A percentile compares a stretch with the other conserved stretches of the same genome.
phyloP scores from a whole-genome alignment of 768 basidiomycete genomes.

The Collybia sordida region DNA sequence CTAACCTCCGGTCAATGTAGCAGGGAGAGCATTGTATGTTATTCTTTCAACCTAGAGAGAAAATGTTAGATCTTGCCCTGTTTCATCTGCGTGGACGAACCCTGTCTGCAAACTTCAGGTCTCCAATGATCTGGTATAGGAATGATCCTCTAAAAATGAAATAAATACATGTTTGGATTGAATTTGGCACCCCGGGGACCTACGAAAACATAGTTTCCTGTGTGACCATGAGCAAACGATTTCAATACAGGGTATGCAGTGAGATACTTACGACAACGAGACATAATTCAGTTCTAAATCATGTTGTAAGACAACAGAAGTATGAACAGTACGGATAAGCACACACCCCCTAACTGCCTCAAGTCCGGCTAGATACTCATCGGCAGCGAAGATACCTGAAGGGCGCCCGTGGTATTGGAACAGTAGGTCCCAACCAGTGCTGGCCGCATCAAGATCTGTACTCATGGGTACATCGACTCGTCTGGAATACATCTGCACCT shows the following conservation, averaged over 20 bases:
- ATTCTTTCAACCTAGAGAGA: slow-evolving; percentile 40
- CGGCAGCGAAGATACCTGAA: slow-evolving; percentile 54
- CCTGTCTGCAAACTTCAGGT: slow-evolving; percentile 26
- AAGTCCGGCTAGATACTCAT: slow-evolving; percentile 56
- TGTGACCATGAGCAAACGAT: not conserved
- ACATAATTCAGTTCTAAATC: slow-evolving; percentile 49
- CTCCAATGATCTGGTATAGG: slow-evolving; percentile 55
- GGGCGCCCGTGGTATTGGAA: slow-evolving; percentile 61
- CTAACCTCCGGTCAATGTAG: slow-evolving; percentile 42
- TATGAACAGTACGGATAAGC: not conserved
- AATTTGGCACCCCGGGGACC: slow-evolving; percentile 13
- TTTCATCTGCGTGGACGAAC: slow-evolving; percentile 1
- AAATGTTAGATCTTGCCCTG: not conserved
- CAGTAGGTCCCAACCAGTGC: slow-evolving; percentile 52
- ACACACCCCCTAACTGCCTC: slow-evolving; percentile 52
- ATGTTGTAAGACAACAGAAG: not conserved
- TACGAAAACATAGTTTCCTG: slow-evolving; percentile 65
- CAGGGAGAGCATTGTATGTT: slow-evolving; percentile 50
- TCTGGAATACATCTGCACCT: too few relatives aligned
- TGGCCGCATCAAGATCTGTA: slow-evolving; percentile 48
- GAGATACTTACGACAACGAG: slow-evolving; percentile 43
- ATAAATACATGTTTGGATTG: not conserved
- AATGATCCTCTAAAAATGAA: slow-evolving; percentile 39
- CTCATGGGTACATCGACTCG: not conserved
- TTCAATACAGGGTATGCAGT: not conserved